Percentiles rank a stretch among this genome's conserved stretches.
These are phyloP conservation scores for Geosiphon pyriformis DNA, from an alignment of 192 early-diverging fungal species.

Conservation along the genomic window DNA sequence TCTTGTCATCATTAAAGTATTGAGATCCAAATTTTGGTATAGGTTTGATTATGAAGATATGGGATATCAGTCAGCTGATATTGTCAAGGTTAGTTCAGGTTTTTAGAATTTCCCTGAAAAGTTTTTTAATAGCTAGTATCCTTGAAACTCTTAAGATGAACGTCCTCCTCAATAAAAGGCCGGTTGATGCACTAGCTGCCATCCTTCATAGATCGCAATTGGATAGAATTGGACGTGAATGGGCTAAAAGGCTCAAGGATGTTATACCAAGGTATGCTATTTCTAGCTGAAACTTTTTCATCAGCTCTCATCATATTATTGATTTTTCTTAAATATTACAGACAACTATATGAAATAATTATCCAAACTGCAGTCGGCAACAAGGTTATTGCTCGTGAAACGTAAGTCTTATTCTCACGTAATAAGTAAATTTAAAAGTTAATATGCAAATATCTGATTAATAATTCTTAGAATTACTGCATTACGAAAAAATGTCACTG, in stretches of 20 bases:
- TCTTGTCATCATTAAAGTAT: background rate
- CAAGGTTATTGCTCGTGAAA: slow-evolving; percentile 82
- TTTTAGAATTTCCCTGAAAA: too few species aligned
- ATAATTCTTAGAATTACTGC: slow-evolving; percentile 57
- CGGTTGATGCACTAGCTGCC: slow-evolving; percentile 87
- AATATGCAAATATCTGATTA: background rate
- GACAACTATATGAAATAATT: slow-evolving; percentile 91
- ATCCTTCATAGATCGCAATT: slow-evolving; percentile 76
- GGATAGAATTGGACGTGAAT: slow-evolving; percentile 69
- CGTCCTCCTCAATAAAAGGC: slow-evolving; percentile 83
- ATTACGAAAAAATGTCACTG: slow-evolving; percentile 91
- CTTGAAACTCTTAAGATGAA: slow-evolving; percentile 60
- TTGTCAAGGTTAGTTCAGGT: slow-evolving; percentile 78
- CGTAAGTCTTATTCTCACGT: slow-evolving; percentile 34
- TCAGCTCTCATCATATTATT: too few species aligned
- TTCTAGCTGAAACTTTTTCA: too few species aligned
- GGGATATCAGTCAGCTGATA: slow-evolving; percentile 77
- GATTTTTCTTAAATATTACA: too few species aligned
- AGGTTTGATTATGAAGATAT: slow-evolving; percentile 95
- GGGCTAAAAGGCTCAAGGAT: slow-evolving; percentile 74
- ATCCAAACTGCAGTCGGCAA: slow-evolving; percentile 87
- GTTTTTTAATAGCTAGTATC: background rate
- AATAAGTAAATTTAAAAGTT: background rate
- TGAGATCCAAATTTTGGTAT: background rate
- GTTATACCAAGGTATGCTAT: slow-evolving; percentile 56